phyloP scores from a whole-genome alignment of 176 grass and related monocot species.

The Hyparrhenia diplandra region DNA sequence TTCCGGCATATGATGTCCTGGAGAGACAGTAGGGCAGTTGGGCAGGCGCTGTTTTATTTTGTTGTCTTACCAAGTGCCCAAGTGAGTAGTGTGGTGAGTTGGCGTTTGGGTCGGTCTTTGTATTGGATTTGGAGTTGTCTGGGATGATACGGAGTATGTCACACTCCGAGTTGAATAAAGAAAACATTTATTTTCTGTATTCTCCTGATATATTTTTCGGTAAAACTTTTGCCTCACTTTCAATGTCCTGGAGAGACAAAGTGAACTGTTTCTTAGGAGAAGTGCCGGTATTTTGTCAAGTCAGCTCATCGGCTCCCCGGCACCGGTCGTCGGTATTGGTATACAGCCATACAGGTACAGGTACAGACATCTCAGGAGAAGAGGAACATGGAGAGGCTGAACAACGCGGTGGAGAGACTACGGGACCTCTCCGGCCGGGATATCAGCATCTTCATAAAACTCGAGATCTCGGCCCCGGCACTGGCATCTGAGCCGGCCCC shows the following conservation, averaged over 20 bases:
- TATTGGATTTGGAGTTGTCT: not conserved
- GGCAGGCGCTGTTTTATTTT: not conserved
- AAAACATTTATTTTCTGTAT: too few relatives aligned
- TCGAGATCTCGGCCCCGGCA: not conserved
- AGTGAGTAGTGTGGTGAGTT: not conserved
- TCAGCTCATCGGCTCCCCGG: too few relatives aligned
- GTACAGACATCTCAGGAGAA: too few relatives aligned
- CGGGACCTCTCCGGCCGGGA: not conserved
- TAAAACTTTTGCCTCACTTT: not conserved
- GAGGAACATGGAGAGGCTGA: not conserved
- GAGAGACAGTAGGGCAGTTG: not conserved
- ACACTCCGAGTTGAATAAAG: not conserved
- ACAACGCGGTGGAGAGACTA: not conserved
- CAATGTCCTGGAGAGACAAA: not conserved
- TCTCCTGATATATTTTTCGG: too few relatives aligned
- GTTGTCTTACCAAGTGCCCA: not conserved
- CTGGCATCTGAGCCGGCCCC: too few relatives aligned
- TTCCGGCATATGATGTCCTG: not conserved
- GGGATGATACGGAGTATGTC: too few relatives aligned
- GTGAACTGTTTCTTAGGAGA: too few relatives aligned
- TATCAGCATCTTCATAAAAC: not conserved
- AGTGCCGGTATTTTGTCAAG: too few relatives aligned
- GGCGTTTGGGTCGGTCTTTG: not conserved
- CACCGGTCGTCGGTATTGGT: too few relatives aligned
- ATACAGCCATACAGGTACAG: too few relatives aligned